These are phyloP conservation scores for Fraxinus nigra DNA, from an alignment of 305 asterid genomes.

Conservation along the genomic window DNA sequence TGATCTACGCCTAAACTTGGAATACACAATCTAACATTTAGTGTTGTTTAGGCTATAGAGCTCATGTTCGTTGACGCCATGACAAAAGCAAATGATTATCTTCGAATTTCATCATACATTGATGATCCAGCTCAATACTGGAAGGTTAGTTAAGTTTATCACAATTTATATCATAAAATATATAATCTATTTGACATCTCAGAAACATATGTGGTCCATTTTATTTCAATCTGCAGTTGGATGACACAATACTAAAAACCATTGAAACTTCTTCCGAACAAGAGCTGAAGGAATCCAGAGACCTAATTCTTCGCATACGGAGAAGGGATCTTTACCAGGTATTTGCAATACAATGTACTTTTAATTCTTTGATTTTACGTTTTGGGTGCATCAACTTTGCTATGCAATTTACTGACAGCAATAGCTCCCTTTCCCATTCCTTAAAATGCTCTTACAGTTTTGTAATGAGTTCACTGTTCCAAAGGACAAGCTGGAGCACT, in stretches of 20 bases:
- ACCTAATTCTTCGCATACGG: constrained; percentile 74
- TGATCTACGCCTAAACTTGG: constrained; percentile 11
- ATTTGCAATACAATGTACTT: constrained; percentile 6
- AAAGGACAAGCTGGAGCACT: constrained; percentile 63
- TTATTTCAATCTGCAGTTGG: constrained; percentile 51
- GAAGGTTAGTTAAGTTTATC: constrained; percentile 54
- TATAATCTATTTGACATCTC: constrained; percentile 14
- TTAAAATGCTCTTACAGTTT: constrained; percentile 47
- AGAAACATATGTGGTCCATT: constrained; percentile 5
- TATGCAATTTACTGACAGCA: constrained; percentile 4
- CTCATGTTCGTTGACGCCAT: constrained; percentile 85
- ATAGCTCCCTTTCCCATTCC: constrained; percentile 4
- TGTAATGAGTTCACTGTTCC: constrained; percentile 94
- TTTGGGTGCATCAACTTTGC: constrained; percentile 2
- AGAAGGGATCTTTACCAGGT: constrained; percentile 92
- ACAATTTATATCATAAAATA: background rate
- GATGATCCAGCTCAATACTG: constrained; percentile 73
- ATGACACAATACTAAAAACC: constrained; percentile 72
- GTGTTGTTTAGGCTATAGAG: constrained; percentile 67
- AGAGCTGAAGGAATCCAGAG: constrained; percentile 81
- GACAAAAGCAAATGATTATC: constrained; percentile 65
- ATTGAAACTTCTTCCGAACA: constrained; percentile 65
- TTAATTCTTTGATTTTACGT: background rate
- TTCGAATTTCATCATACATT: constrained; percentile 56
- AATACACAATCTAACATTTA: constrained; percentile 12